Conservation (phyloP, 106 monocot species). For the Narthecium ossifragum region DNA sequence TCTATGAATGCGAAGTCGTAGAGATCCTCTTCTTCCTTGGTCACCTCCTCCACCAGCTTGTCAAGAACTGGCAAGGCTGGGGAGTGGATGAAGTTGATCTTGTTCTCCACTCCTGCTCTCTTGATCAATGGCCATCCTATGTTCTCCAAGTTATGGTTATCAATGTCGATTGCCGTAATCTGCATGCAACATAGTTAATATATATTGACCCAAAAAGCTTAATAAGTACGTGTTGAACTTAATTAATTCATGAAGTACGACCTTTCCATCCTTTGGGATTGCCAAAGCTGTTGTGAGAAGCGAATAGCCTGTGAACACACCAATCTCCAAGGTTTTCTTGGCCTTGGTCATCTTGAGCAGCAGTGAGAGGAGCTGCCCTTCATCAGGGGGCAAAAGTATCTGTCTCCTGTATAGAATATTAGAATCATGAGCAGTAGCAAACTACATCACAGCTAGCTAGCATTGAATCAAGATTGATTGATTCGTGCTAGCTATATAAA, state of each 20-base stretch:
- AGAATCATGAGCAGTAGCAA: too few species aligned
- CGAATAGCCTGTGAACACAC: slow-evolving; percentile 35
- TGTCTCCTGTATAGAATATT: too few species aligned
- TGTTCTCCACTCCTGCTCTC: slow-evolving; percentile 26
- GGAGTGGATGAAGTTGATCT: slow-evolving; percentile 24
- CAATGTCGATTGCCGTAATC: slow-evolving; percentile 22
- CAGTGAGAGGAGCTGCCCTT: slow-evolving; percentile 27
- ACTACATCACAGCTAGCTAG: too few species aligned
- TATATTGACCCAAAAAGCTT: too few species aligned
- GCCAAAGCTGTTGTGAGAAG: slow-evolving; percentile 24
- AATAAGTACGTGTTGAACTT: too few species aligned
- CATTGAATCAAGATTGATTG: too few species aligned
- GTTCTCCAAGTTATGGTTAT: slow-evolving; percentile 8
- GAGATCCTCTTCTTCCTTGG: slow-evolving; percentile 4
- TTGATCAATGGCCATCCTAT: slow-evolving; percentile 22
- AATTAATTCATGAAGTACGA: too few species aligned
- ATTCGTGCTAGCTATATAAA: too few species aligned
- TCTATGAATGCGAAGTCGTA: slow-evolving; percentile 63
- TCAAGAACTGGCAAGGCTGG: slow-evolving; percentile 14
- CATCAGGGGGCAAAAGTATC: slow-evolving; percentile 17
- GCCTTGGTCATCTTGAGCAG: slow-evolving; percentile 23
- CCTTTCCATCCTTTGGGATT: slow-evolving; percentile 21
- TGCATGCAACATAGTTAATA: too few species aligned
- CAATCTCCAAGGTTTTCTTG: slow-evolving; percentile 20
- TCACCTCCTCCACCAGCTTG: slow-evolving; percentile 17